These are phyloP conservation scores for Gossypium davidsonii DNA, from an alignment of 441 rosid genomes.

Conservation along the genomic window DNA sequence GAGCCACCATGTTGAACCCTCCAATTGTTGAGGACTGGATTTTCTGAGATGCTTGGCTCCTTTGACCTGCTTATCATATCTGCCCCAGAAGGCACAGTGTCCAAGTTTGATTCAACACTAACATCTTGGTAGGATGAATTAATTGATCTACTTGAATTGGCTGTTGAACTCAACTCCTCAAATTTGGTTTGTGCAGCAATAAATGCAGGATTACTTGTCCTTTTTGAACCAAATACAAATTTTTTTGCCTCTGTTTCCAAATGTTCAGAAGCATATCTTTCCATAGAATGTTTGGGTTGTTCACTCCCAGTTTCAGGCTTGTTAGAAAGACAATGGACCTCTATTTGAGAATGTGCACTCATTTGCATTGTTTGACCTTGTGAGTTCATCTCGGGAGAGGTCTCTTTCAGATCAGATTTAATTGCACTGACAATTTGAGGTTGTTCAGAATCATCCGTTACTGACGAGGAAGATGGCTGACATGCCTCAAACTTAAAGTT, in stretches of 20 bases:
- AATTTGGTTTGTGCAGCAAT: conserved; percentile 64
- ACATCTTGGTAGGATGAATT: conserved; percentile 36
- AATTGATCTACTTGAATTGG: conserved; percentile 36
- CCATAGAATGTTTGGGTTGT: conserved; percentile 48
- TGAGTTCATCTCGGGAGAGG: conserved; percentile 28
- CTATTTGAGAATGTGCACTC: conserved; percentile 29
- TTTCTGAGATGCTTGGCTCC: conserved; percentile 27
- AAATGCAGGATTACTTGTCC: conserved; percentile 60
- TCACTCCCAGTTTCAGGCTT: conserved; percentile 42
- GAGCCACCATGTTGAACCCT: conserved; percentile 53
- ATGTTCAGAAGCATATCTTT: conserved; percentile 47
- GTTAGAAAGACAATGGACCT: conserved; percentile 22
- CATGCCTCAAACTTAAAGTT: conserved; percentile 29
- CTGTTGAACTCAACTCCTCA: conserved; percentile 53
- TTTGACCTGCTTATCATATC: conserved; percentile 9
- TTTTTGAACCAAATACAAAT: conserved; percentile 39
- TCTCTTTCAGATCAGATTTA: conserved; percentile 33
- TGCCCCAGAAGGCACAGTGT: conserved; percentile 11
- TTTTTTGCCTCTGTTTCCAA: conserved; percentile 44
- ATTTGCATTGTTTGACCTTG: conserved; percentile 25
- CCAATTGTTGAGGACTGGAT: conserved; percentile 11
- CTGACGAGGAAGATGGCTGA: conserved; percentile 21
- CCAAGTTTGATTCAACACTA: conserved; percentile 34
- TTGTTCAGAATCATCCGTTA: conserved; percentile 26
- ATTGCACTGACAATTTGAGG: conserved; percentile 28